Evolutionary conservation across 148 eudicot species (phyloP).

Genomic region (Rhododendron griersonianum): DNA sequence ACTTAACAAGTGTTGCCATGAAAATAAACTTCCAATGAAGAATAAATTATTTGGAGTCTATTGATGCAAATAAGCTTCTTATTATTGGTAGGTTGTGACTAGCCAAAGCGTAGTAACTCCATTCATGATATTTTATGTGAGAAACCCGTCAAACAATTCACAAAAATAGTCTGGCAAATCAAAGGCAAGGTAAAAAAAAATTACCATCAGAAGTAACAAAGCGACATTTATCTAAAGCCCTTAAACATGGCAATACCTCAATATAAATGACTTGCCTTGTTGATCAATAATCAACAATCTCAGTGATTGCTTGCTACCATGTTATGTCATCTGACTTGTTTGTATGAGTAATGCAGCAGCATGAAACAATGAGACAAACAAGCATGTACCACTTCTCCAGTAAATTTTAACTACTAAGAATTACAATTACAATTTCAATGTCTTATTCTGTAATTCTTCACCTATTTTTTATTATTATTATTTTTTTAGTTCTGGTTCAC

Average conservation of each 20-base stretch:
- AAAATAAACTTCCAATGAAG: neutral
- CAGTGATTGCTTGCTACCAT: neutral
- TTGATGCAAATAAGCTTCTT: neutral
- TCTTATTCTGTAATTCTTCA: neutral
- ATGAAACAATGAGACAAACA: neutral
- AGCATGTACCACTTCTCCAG: neutral
- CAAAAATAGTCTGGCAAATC: neutral
- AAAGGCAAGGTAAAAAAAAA: neutral
- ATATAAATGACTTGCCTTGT: neutral
- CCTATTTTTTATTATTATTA: neutral
- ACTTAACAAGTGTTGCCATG: neutral
- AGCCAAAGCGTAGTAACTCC: neutral
- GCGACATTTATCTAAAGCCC: neutral
- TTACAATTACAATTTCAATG: neutral
- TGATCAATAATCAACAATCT: neutral
- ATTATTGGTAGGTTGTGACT: neutral
- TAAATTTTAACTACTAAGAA: neutral
- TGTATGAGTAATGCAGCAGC: neutral
- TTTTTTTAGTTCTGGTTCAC: neutral
- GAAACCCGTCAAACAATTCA: neutral
- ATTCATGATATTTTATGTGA: neutral
- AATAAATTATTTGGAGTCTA: neutral
- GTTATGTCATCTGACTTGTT: neutral
- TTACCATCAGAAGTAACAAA: neutral
- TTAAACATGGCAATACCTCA: neutral